Evolutionary conservation across 2,329 filamentous ascomycete genomes (phyloP), one percentile per base, ranked within the genome.

Genomic region (Aureobasidium mangrovei): DNA sequence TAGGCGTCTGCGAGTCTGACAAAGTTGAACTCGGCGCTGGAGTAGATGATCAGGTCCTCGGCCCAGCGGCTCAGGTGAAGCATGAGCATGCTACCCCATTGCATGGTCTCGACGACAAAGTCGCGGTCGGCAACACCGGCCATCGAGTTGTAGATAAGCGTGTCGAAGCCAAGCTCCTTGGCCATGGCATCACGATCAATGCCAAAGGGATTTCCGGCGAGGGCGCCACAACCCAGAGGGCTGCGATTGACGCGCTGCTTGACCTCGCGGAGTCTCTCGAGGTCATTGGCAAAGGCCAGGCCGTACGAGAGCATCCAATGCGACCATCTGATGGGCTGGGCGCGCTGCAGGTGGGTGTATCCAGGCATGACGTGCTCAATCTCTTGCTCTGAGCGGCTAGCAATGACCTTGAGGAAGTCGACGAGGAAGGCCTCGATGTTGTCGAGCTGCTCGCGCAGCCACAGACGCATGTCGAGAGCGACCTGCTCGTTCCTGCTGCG

Each of bases 401-500:
- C 78, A 10, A 84, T 80, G 45, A 90, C 85, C 63, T 80, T 75
- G 39, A 95, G 74, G 61, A 95, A 79, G 53, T 81, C 78, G 41
- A 81, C 75, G 4, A 95, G 76, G 62, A 83, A 81, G 35, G 62
- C 68, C 62, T 94, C 88, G 49, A 95, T 81, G 59, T 76, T 75
- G 55, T 77, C 78, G 56, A 95, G 74, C 72, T 86, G 79, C 60
- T 91, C 84, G 41, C 88, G 79, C 59, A 95, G 72, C 89, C 89
- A 96, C 68, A 95, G 75, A 58, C 89, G 84, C 86, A 95, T 91
- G 64, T 95, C 89, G 26, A 85, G 91, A 45, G 84, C 89, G 55
- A 95, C 83, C 72, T 95, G 90, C 72, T 96, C 90, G 65, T 95
- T 95, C 62, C 90, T 81, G 69, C 85, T 91, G 51, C 91, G 84